A percentile compares a stretch with the other conserved stretches of the same genome.
phyloP scores from a whole-genome alignment of 2,329 filamentous ascomycete genomes.

The Phaeosphaeria sp. region DNA sequence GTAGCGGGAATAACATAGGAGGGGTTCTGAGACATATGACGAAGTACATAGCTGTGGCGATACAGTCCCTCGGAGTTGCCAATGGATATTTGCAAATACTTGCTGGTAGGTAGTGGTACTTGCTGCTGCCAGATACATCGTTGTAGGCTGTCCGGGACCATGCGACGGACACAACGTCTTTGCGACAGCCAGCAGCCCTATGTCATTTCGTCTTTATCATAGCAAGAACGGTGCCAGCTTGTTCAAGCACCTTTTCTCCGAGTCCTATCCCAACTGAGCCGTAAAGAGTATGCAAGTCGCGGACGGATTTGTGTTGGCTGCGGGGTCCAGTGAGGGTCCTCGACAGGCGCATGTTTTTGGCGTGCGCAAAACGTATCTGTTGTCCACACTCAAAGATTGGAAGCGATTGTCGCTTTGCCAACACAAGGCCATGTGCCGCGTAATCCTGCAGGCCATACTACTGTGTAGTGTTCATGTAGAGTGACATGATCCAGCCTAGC shows the following conservation, averaged over 20 bases:
- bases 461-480: background rate
- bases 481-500: background rate
- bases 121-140: background rate
- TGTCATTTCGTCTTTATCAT: background rate
- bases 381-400: background rate
- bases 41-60: background rate
- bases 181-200: background rate
- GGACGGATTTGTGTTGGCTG: background rate
- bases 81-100: background rate
- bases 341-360: background rate
- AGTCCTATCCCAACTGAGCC: background rate
- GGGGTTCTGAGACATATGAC: slow-evolving; percentile 1
- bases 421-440: background rate
- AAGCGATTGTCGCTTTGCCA: background rate
- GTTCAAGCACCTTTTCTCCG: background rate
- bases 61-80: background rate
- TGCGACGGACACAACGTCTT: background rate
- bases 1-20: background rate
- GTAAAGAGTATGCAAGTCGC: background rate
- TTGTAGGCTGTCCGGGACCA: background rate
- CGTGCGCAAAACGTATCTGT: background rate
- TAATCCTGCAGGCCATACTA: background rate
- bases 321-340: background rate
- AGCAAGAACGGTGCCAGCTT: background rate
- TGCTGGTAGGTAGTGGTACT: background rate